Base-by-base conservation (phyloP, 495 filamentous ascomycete species). In the Beverwykella pulmonaria region DNA sequence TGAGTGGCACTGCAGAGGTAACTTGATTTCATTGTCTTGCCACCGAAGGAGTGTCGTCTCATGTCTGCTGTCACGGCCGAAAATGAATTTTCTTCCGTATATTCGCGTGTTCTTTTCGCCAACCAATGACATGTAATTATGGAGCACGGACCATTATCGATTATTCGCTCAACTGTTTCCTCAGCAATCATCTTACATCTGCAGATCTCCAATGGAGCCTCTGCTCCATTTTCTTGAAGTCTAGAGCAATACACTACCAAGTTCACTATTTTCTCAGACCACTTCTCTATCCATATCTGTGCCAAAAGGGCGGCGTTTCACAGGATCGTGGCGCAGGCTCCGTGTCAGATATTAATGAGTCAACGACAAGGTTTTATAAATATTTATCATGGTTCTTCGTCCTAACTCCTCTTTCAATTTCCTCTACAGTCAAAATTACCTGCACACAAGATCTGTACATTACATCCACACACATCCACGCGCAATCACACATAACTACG, bases 291-390 rank as follows among this genome's bases (percentile, higher is more conserved):
- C n/a, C n/a, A n/a, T n/a, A n/a, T 20, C 32, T 39, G 19, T 39
- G 9, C 26, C 3, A 39, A 22, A 22, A 55, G 53, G 26, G 19
- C n/a, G 53, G 53, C 12, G 53, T 32, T 6, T 8, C 17, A 25
- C 4, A 55, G 19, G 32, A 34, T 14, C 32, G 53, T 32, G 53
- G 53, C 32, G 26, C 32, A 32, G 26, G 32, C 26, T n/a, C 32
- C 19, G 25, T 20, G 19, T 22, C 53, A 29, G 32, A 55, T 1
- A 55, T 34, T 9, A 32, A 55, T 55, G 32, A 55, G 53, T 55
- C 26, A 39, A 55, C 53, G 7, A 55, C 8, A 14, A 44, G 5
- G 39, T 3, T 14, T 44, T 2, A 7, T 2, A 14, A 32, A 55
- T 55, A 39, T 32, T 32, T 32, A 27, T 23, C 22, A 7, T 25